Percentiles rank a stretch among this genome's conserved stretches.
These are phyloP conservation scores for Carex cristatella DNA, from an alignment of 176 grass and related monocot species.

Conservation along the genomic window DNA sequence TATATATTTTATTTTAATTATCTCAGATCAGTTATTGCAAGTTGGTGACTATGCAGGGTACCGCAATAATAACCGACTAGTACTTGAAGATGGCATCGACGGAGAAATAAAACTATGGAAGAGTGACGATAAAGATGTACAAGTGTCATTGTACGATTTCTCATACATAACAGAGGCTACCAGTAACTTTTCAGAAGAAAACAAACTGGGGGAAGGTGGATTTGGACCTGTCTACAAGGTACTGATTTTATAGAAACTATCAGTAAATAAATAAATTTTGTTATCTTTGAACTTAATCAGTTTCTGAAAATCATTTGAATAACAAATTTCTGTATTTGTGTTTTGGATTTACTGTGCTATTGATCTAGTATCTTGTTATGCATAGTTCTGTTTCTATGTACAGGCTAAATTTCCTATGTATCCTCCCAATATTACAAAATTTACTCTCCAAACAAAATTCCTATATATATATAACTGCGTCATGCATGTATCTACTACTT, in stretches of 20 bases:
- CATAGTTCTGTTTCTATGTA: neutral
- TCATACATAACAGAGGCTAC: slow-evolving; percentile 30
- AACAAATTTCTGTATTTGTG: neutral
- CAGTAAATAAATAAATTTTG: neutral
- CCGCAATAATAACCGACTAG: too few species aligned
- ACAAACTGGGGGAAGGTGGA: slow-evolving; percentile 52
- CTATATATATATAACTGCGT: neutral
- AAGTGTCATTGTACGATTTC: neutral
- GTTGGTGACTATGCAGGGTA: too few species aligned
- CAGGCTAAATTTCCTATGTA: neutral
- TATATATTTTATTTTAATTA: too few species aligned
- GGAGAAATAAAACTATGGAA: too few species aligned
- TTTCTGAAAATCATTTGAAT: neutral
- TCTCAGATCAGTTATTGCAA: too few species aligned
- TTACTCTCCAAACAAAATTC: neutral
- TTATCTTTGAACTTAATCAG: neutral
- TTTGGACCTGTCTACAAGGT: slow-evolving; percentile 17
- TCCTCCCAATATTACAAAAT: neutral
- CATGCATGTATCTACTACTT: neutral
- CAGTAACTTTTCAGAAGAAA: slow-evolving; percentile 43
- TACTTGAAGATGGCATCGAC: too few species aligned
- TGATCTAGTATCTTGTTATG: neutral
- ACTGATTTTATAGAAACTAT: neutral
- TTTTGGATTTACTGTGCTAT: neutral
- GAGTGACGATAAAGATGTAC: too few species aligned